Conservation (phyloP, 2,329 filamentous ascomycete species). For the Ceratocystis destructans region DNA sequence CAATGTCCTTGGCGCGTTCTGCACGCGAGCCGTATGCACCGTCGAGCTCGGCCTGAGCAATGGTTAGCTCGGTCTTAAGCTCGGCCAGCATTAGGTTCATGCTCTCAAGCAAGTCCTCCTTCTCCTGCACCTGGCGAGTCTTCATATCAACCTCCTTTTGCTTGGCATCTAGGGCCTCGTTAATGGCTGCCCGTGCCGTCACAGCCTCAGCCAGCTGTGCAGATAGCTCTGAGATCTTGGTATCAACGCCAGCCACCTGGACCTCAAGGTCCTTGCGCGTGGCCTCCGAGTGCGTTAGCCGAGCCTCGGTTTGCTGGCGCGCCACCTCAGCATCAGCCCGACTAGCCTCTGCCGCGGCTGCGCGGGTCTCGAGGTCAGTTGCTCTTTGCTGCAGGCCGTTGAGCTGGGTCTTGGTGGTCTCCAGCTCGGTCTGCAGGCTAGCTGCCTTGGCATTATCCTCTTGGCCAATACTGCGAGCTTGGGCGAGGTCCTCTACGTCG, state of each 20-base stretch:
- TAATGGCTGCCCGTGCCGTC: constrained; percentile 29
- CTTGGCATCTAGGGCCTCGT: constrained; percentile 28
- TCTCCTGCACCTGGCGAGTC: constrained; percentile 31
- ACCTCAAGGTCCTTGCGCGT: constrained; percentile 19
- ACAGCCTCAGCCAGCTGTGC: constrained; percentile 26
- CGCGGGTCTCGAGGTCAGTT: constrained; percentile 17
- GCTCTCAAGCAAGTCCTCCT: constrained; percentile 38
- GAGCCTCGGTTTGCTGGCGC: constrained; percentile 16
- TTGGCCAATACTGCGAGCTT: constrained; percentile 19
- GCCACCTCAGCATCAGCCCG: constrained; percentile 19
- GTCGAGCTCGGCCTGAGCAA: constrained; percentile 48
- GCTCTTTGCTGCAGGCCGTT: constrained; percentile 29
- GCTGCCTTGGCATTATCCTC: constrained; percentile 21
- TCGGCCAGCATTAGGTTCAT: constrained; percentile 41
- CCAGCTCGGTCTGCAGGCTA: constrained; percentile 31
- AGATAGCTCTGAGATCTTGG: constrained; percentile 28
- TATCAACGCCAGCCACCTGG: constrained; percentile 23
- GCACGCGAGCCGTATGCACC: constrained; percentile 46
- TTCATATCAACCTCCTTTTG: constrained; percentile 31
- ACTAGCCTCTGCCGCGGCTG: constrained; percentile 17
- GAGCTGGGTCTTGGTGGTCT: constrained; percentile 28
- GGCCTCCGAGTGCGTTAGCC: constrained; percentile 15
- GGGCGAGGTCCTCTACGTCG: constrained; percentile 21
- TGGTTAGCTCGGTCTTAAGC: constrained; percentile 47
- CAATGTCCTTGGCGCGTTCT: constrained; percentile 45